These are phyloP conservation scores for Penicillium sp. DNA, from an alignment of 2,329 filamentous ascomycete genomes.

Conservation along the genomic window DNA sequence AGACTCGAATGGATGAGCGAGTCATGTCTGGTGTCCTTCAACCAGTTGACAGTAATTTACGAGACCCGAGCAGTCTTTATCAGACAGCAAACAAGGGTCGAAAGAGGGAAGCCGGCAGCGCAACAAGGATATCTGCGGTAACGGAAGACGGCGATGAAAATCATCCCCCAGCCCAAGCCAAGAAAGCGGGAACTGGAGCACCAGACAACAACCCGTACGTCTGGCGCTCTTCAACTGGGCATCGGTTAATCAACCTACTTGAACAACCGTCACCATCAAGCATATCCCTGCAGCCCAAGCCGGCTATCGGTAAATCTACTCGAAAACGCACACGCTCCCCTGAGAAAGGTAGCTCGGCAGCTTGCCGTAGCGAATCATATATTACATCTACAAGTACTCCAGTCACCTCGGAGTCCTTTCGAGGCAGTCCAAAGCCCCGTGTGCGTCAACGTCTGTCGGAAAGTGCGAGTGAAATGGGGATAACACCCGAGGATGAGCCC, in stretches of 20 bases:
- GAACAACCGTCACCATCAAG: constrained; percentile 33
- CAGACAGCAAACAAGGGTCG: constrained; percentile 32
- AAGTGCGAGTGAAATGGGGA: constrained; percentile 9
- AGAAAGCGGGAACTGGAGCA: neutral
- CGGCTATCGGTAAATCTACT: constrained; percentile 1
- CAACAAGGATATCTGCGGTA: constrained; percentile 48
- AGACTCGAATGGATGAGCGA: neutral
- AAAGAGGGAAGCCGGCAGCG: constrained; percentile 42
- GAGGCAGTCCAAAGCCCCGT: neutral
- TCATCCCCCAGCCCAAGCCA: neutral
- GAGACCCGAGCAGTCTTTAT: constrained; percentile 6
- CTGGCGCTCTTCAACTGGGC: constrained; percentile 17
- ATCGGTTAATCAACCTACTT: constrained; percentile 40
- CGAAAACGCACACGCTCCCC: constrained; percentile 3
- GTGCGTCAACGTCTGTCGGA: neutral
- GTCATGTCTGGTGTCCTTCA: constrained; percentile 28
- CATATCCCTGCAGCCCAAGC: constrained; percentile 22
- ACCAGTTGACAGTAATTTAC: constrained; percentile 36
- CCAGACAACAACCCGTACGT: neutral
- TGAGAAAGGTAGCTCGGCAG: neutral
- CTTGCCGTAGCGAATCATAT: neutral
- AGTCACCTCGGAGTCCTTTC: neutral
- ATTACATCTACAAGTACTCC: neutral
- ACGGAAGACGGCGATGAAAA: constrained; percentile 56
- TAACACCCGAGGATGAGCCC: constrained; percentile 42